Conservation (phyloP, 169 alveolate species). For the Plasmodium knowlesi region DNA sequence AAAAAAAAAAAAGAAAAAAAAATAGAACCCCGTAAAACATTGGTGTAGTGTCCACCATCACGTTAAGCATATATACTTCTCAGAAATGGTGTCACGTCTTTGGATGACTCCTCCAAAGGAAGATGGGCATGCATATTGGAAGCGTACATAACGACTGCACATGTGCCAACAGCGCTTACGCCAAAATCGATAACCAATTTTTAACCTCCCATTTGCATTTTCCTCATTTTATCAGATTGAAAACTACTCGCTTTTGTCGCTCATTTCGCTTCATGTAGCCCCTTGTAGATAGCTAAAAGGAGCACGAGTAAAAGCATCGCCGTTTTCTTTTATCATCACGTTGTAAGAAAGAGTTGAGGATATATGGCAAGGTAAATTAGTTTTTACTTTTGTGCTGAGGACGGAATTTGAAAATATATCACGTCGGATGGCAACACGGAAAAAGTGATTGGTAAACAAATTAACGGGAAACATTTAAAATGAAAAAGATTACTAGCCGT, state of each 20-base stretch:
- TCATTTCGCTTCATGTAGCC: constrained; percentile 36
- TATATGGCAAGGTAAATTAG: not conserved
- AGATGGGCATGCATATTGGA: not conserved
- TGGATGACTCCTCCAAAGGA: not conserved
- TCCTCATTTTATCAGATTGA: constrained; percentile 70
- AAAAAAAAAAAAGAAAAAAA: not conserved
- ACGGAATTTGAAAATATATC: not conserved
- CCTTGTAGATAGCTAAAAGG: constrained; percentile 20
- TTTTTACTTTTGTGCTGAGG: not conserved
- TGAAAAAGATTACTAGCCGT: not conserved
- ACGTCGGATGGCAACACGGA: not conserved
- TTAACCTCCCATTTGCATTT: not conserved
- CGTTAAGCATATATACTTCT: not conserved
- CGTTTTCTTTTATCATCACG: constrained; percentile 58
- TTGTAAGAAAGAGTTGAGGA: not conserved
- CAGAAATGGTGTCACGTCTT: not conserved
- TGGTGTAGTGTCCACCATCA: not conserved
- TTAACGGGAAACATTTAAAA: not conserved
- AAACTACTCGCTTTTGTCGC: constrained; percentile 77
- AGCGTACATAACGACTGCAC: not conserved
- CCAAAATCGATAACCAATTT: not conserved
- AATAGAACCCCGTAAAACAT: not conserved
- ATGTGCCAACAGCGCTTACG: not conserved
- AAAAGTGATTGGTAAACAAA: not conserved
- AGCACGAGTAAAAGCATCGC: constrained; percentile 31